Evolutionary conservation across 2,329 filamentous ascomycete species (phyloP).

Genomic region (Polychaeton citri): DNA sequence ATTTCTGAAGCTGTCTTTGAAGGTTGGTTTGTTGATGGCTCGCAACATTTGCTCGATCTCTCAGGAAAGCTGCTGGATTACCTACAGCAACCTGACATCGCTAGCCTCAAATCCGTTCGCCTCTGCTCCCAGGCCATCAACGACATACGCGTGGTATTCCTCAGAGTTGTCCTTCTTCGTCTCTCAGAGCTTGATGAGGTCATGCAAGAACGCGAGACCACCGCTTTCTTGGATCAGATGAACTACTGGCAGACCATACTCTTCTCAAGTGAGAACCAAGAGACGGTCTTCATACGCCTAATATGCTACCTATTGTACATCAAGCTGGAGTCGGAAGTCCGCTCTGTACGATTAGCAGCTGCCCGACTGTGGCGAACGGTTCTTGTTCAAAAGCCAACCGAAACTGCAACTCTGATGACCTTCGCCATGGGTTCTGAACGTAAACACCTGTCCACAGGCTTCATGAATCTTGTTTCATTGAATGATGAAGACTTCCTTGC

Average conservation of each 20-base stretch:
- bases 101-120: constrained; percentile 72
- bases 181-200: constrained; percentile 70
- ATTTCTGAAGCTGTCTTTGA: constrained; percentile 86
- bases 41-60: constrained; percentile 72
- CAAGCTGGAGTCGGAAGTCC: constrained; percentile 62
- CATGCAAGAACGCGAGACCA: constrained; percentile 48
- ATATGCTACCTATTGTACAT: constrained; percentile 89
- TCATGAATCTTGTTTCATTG: constrained; percentile 71
- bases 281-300: constrained; percentile 70
- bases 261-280: constrained; percentile 60
- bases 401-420: constrained; percentile 60
- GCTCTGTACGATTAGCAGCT: constrained; percentile 57
- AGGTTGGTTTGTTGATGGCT: constrained; percentile 89
- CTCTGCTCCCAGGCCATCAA: constrained; percentile 75
- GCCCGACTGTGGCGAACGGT: constrained; percentile 84
- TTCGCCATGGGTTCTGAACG: constrained; percentile 60
- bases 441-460: constrained; percentile 57
- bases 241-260: constrained; percentile 94
- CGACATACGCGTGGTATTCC: constrained; percentile 61
- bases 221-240: constrained; percentile 68
- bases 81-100: constrained; percentile 71
- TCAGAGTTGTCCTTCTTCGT: constrained; percentile 65
- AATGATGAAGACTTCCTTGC: constrained; percentile 78
- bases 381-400: constrained; percentile 81
- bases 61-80: constrained; percentile 76